These are phyloP conservation scores for Triglochin maritima DNA, from an alignment of 106 monocot species.

Conservation along the genomic window DNA sequence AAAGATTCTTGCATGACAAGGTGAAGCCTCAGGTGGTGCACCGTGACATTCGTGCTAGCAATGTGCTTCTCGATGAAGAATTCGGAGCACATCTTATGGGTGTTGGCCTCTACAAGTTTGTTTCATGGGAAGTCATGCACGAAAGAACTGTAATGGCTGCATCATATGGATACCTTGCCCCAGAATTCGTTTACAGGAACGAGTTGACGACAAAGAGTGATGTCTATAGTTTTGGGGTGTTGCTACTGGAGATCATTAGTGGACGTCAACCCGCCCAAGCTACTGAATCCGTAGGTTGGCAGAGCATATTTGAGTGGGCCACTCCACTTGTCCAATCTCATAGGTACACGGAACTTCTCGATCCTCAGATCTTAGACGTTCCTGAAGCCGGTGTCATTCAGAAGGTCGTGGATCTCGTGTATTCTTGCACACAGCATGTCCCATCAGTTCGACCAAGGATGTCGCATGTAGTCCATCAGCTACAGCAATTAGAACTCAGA, in stretches of 20 bases:
- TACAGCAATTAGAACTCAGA: conserved; percentile 60
- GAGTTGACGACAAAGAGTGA: conserved; percentile 97
- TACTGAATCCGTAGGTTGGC: conserved; percentile 69
- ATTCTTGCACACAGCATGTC: conserved; percentile 93
- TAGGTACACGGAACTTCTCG: conserved; percentile 69
- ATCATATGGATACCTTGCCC: conserved; percentile 86
- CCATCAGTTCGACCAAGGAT: conserved; percentile 94
- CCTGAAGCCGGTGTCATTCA: conserved; percentile 67
- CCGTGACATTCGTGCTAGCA: conserved; percentile 88
- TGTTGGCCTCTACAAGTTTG: conserved; percentile 79
- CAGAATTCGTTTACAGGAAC: conserved; percentile 88
- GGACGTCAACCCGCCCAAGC: conserved; percentile 68
- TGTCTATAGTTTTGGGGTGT: conserved; percentile 92
- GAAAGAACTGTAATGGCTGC: conserved; percentile 82
- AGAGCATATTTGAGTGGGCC: conserved; percentile 95
- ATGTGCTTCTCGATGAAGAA: conserved; percentile 89
- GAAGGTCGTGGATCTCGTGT: conserved; percentile 90
- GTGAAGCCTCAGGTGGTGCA: conserved; percentile 98
- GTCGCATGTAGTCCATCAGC: conserved; percentile 96
- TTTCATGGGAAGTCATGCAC: conserved; percentile 94
- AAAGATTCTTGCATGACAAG: conserved; percentile 93
- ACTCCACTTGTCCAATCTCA: conserved; percentile 90
- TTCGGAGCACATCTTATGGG: conserved; percentile 85
- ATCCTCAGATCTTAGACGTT: conserved; percentile 58
- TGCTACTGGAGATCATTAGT: conserved; percentile 77